A percentile compares a stretch with the other conserved stretches of the same genome.
Evolutionary conservation across 371 early-diverging fungal species (phyloP).

Genomic region (Mycotypha africana): DNA sequence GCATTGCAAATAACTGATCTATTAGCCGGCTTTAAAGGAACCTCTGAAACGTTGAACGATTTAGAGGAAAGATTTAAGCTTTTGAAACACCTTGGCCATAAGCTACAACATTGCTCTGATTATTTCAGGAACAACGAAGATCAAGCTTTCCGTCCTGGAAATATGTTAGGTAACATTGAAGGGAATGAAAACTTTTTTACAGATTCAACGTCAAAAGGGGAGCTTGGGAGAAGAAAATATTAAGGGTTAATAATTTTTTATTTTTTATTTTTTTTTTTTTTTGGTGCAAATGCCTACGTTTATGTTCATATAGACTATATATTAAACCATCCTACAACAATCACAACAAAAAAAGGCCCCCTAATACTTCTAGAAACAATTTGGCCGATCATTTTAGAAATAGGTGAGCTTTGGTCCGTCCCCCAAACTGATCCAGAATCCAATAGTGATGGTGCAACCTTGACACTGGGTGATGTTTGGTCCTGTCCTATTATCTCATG

Average conservation of each 20-base stretch:
- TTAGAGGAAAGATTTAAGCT: conserved; percentile 69
- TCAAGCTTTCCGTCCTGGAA: conserved; percentile 71
- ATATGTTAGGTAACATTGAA: conserved; percentile 60
- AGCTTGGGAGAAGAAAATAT: too few relatives aligned
- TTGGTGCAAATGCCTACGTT: too few relatives aligned
- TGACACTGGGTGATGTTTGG: conserved; percentile 82
- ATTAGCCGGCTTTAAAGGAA: conserved; percentile 66
- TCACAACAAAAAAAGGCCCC: conserved; percentile 36
- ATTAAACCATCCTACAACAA: conserved; percentile 31
- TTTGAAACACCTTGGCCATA: conserved; percentile 61
- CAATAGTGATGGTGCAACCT: conserved; percentile 35
- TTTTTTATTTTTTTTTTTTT: too few relatives aligned
- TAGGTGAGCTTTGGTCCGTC: conserved; percentile 31
- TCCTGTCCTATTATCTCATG: conserved; percentile 41
- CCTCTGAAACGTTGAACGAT: conserved; percentile 68
- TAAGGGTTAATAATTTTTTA: too few relatives aligned
- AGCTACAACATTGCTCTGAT: conserved; percentile 24
- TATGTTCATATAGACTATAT: conserved; percentile 23
- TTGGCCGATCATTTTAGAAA: conserved; percentile 71
- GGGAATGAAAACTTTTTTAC: neutral
- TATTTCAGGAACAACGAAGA: conserved; percentile 37
- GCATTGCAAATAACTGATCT: conserved; percentile 52
- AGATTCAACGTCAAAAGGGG: too few relatives aligned
- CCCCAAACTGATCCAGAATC: conserved; percentile 18
- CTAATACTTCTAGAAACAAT: conserved; percentile 62